Evolutionary conservation across 495 filamentous ascomycete genomes (phyloP).

Genomic region (Letharia lupina): DNA sequence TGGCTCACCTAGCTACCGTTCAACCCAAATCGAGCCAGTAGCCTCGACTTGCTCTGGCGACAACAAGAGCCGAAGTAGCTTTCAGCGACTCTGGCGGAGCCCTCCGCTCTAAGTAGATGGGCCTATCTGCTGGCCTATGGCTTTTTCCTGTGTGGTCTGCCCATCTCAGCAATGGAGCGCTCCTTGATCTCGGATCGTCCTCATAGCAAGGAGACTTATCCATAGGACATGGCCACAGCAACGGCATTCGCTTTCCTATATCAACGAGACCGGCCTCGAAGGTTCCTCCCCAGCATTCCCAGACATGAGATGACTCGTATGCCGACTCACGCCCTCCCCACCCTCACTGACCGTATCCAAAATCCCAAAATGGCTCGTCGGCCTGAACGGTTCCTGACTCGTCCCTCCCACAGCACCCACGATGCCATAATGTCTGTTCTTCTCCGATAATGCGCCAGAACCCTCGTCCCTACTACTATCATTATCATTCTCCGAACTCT

Average conservation of each 20-base stretch:
- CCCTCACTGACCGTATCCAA: background rate
- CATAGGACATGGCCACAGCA: background rate
- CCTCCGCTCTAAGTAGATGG: background rate
- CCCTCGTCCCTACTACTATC: background rate
- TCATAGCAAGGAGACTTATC: background rate
- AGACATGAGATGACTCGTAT: background rate
- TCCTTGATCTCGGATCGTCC: background rate
- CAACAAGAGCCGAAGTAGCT: background rate
- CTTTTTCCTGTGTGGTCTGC: background rate
- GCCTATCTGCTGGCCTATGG: background rate
- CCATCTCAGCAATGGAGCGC: background rate
- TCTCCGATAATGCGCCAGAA: background rate
- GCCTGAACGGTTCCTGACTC: constrained; percentile 1
- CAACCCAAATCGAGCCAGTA: background rate
- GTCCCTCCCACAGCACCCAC: background rate
- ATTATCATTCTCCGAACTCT: background rate
- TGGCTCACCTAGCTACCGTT: background rate
- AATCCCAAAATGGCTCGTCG: background rate
- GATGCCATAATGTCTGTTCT: background rate
- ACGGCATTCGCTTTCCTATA: background rate
- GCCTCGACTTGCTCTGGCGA: background rate
- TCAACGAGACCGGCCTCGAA: background rate
- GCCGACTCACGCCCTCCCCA: background rate
- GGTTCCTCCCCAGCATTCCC: background rate
- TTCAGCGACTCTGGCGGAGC: background rate